Conservation (phyloP, 1,284 basidiomycete species). For the Mycena sp. region DNA sequence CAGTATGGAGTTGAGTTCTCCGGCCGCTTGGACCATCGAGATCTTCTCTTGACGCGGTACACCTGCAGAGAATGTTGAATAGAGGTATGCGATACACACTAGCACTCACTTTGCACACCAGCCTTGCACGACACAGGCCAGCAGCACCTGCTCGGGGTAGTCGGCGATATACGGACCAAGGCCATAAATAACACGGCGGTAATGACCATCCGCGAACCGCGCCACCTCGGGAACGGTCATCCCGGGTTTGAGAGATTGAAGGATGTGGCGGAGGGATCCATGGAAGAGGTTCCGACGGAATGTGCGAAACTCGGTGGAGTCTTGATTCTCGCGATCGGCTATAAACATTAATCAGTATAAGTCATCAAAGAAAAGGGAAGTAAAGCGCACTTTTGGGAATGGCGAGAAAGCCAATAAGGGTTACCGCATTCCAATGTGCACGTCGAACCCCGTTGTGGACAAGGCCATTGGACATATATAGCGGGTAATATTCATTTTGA, state of each 20-base stretch:
- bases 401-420: conserved; percentile 42
- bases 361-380: conserved; percentile 6
- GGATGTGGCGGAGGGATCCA: conserved; percentile 23
- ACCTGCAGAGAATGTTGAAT: conserved; percentile 10
- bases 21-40: conserved; percentile 14
- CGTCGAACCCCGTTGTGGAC: conserved; percentile 12
- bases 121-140: conserved; percentile 30
- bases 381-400: conserved; percentile 46
- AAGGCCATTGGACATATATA: conserved; percentile 37
- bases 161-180: conserved; percentile 33
- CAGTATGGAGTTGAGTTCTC: conserved; percentile 13
- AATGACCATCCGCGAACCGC: conserved; percentile 32
- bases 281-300: conserved; percentile 33
- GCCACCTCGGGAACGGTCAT: conserved; percentile 30
- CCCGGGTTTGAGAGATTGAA: conserved; percentile 15
- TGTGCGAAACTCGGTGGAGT: conserved; percentile 12
- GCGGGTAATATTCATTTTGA: conserved; percentile 36
- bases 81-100: too few species aligned
- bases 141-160: conserved; percentile 35
- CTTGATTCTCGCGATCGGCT: neutral
- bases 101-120: conserved; percentile 9
- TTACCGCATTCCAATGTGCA: conserved; percentile 39
- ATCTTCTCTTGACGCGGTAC: conserved; percentile 12
- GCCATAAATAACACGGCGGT: conserved; percentile 13
- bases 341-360: conserved; percentile 29